Base-by-base conservation (phyloP, 345 rosid genomes). In the Noccaea caerulescens region DNA sequence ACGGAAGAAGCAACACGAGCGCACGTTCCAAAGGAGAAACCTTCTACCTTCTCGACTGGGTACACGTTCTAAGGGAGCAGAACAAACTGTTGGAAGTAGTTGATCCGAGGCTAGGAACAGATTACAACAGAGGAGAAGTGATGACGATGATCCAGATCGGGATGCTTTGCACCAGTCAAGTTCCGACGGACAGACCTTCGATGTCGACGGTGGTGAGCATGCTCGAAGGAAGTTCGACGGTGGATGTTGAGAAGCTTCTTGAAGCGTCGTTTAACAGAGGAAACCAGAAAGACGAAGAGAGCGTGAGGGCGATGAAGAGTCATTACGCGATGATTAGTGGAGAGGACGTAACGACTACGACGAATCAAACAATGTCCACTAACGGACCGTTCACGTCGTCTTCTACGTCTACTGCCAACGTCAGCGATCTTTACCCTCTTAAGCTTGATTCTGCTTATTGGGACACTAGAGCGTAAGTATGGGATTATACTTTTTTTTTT, bases 161-260 rank as follows among this genome's bases (percentile, higher is more conserved):
- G 11, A 73, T 86, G 1, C 56, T 77, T 8, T 83, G 91, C 63
- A 64, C 88, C 4, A 72, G 79, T 78, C 74, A 7, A 16, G 71
- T 72, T 65, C 73, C 85, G 0, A 20, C 76, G 1, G 69, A 55
- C 6, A 80, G 91, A 66, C 91, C 91, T 8, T 11, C 84, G 0
- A 83, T 86, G 87, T 81, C 91, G 23, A 67, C 82, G 12, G 88
- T 86, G 1, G 86, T 86, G 37, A 83, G 84, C 69, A 81, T 83
- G 80, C 84, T 84, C 4, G 87, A 86, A 82, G 88, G 87, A 16
- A 73, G 55, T 33, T 49, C 78, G 0, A 49, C 50, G 18, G 73
- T 82, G 56, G 34, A 58, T 33, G 84, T 76, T 57, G 76, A 50
- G 68, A 51, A 76, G 18, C 68, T 76, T 58, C 57, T 76, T 4